Evolutionary conservation across 108 stramenopile genomes (phyloP).

Genomic region (Bacterosira constricta): DNA sequence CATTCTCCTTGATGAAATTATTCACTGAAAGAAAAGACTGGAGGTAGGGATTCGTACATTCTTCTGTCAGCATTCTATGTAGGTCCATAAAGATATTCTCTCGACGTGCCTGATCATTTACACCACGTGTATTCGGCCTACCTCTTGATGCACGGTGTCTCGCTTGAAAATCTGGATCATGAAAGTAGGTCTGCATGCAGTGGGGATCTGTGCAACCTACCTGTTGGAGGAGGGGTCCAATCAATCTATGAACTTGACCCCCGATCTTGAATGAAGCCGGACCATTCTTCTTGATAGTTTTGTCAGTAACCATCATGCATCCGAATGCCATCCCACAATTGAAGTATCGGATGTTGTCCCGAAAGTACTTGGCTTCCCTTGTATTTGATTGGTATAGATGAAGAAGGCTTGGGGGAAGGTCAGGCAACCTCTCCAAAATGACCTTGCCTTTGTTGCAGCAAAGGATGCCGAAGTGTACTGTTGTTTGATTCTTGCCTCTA

Average conservation of each 20-base stretch:
- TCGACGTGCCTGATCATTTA: too few species aligned
- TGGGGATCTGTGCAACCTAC: background rate
- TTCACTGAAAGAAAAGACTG: too few species aligned
- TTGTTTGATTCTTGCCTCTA: too few species aligned
- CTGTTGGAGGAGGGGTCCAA: background rate
- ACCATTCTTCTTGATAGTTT: background rate
- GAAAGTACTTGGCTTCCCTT: background rate
- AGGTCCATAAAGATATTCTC: too few species aligned
- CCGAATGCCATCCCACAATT: conserved; percentile 1
- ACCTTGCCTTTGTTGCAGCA: background rate
- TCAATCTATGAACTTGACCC: conserved; percentile 11
- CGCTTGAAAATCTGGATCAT: background rate
- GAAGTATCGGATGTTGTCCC: background rate
- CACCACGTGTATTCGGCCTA: background rate
- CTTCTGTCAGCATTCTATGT: too few species aligned
- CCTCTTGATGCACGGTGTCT: background rate
- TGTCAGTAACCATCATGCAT: background rate
- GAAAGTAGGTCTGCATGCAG: conserved; percentile 12
- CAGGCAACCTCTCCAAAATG: background rate
- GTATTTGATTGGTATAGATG: background rate
- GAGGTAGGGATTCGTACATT: too few species aligned
- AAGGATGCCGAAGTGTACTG: too few species aligned
- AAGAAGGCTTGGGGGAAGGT: background rate
- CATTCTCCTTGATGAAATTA: too few species aligned
- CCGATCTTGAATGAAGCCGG: conserved; percentile 2